Conservation (phyloP, 179 eudicot genomes). For the Gypsophila paniculata region DNA sequence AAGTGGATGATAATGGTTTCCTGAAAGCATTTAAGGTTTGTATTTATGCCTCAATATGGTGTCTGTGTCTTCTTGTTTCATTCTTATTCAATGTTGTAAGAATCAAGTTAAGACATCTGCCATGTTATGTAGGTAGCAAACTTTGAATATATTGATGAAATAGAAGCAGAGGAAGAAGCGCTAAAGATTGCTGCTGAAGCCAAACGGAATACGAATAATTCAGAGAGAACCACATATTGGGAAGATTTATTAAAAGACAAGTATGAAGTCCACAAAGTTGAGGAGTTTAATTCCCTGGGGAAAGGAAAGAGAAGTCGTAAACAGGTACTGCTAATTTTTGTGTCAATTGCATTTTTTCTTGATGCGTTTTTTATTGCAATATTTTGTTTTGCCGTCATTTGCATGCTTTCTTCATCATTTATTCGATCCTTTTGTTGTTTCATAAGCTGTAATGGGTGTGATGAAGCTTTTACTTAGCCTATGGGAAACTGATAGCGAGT, state of each 20-base stretch:
- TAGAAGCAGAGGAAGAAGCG: conserved; percentile 69
- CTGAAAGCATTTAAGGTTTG: conserved; percentile 90
- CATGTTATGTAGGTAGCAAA: conserved; percentile 69
- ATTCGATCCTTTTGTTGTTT: neutral
- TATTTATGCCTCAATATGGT: neutral
- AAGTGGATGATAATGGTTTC: conserved; percentile 78
- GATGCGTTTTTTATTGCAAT: neutral
- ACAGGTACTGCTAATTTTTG: conserved; percentile 47
- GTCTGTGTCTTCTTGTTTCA: neutral
- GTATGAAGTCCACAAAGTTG: conserved; percentile 77
- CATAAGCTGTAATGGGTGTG: neutral
- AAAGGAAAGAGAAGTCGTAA: conserved; percentile 97
- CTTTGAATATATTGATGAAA: conserved; percentile 81
- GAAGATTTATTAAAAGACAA: conserved; percentile 77
- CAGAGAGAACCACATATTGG: conserved; percentile 73
- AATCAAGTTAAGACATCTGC: neutral
- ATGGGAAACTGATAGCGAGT: neutral
- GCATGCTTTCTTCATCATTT: neutral
- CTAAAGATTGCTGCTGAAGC: conserved; percentile 47
- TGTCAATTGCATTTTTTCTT: conserved; percentile 1
- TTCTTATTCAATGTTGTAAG: neutral
- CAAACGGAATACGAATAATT: conserved; percentile 42
- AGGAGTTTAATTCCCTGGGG: conserved; percentile 87
- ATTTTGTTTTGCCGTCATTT: conserved; percentile 3
- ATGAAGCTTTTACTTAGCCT: neutral